phyloP scores from a whole-genome alignment of 306 rosid genomes.

The Urtica urens region DNA sequence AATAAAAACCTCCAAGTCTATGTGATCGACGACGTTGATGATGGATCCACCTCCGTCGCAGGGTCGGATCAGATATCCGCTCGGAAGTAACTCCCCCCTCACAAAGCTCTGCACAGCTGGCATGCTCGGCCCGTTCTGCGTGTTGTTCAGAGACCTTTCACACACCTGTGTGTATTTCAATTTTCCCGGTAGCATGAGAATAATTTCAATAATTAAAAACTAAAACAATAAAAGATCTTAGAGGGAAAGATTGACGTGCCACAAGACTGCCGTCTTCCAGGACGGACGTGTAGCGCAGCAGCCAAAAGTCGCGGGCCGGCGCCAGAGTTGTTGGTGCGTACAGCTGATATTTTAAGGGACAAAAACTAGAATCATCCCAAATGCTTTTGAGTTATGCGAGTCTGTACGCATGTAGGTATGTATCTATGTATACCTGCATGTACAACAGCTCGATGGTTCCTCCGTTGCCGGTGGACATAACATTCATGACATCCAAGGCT shows the following conservation, averaged over 20 bases:
- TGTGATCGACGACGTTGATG: conserved; percentile 86
- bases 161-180: conserved; percentile 37
- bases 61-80: conserved; percentile 89
- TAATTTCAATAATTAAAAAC: neutral
- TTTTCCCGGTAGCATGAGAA: too few relatives aligned
- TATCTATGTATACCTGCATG: conserved; percentile 95
- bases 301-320: conserved; percentile 98
- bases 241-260: conserved; percentile 29
- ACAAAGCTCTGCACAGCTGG: conserved; percentile 85
- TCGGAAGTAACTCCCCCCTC: conserved; percentile 85
- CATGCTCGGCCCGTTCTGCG: conserved; percentile 93
- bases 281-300: conserved; percentile 91
- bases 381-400: too few relatives aligned
- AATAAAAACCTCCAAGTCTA: conserved; percentile 64
- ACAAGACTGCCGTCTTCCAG: conserved; percentile 97
- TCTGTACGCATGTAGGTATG: too few relatives aligned
- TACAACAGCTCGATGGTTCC: conserved; percentile 93
- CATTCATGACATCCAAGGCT: conserved; percentile 71
- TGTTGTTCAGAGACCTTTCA: conserved; percentile 97
- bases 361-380: too few relatives aligned
- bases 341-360: too few relatives aligned
- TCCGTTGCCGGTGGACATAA: conserved; percentile 73
- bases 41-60: conserved; percentile 98
- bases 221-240: neutral
- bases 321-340: conserved; percentile 97